phyloP scores from a whole-genome alignment of 257 asterid species.

The Nicotiana tomentosiformis region DNA sequence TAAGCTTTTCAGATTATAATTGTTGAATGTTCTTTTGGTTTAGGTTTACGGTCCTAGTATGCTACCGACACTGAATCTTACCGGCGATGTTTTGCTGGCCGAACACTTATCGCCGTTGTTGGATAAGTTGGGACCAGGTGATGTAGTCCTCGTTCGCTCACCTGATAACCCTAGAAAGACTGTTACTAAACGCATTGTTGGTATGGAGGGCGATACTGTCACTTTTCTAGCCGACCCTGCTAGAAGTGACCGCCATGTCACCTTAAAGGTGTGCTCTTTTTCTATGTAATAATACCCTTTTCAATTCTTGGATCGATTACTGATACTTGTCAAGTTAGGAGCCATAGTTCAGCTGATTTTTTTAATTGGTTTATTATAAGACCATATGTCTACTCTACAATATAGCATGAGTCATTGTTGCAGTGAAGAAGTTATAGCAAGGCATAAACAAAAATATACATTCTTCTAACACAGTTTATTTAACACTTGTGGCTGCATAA shows the following conservation, averaged over 20 bases:
- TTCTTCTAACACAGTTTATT: neutral
- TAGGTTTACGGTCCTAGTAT: slow-evolving; percentile 95
- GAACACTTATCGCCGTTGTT: slow-evolving; percentile 70
- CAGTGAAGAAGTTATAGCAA: neutral
- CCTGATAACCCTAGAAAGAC: slow-evolving; percentile 78
- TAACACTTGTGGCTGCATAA: neutral
- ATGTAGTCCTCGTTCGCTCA: slow-evolving; percentile 70
- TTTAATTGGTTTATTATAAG: neutral
- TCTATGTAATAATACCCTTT: neutral
- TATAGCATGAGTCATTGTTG: neutral
- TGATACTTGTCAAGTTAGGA: neutral
- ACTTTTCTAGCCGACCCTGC: slow-evolving; percentile 62
- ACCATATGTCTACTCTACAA: neutral
- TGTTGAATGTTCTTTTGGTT: neutral
- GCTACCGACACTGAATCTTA: slow-evolving; percentile 85
- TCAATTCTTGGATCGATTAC: neutral
- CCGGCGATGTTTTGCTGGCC: slow-evolving; percentile 79
- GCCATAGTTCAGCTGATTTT: neutral
- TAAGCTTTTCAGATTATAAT: neutral
- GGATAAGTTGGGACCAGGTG: slow-evolving; percentile 68
- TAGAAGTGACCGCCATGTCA: slow-evolving; percentile 31
- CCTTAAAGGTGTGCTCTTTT: slow-evolving; percentile 46
- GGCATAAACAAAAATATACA: neutral
- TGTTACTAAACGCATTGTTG: slow-evolving; percentile 73
- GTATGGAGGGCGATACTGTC: slow-evolving; percentile 72